Evolutionary conservation across 495 filamentous ascomycete genomes (phyloP).

Genomic region (Tuber aestivum): DNA sequence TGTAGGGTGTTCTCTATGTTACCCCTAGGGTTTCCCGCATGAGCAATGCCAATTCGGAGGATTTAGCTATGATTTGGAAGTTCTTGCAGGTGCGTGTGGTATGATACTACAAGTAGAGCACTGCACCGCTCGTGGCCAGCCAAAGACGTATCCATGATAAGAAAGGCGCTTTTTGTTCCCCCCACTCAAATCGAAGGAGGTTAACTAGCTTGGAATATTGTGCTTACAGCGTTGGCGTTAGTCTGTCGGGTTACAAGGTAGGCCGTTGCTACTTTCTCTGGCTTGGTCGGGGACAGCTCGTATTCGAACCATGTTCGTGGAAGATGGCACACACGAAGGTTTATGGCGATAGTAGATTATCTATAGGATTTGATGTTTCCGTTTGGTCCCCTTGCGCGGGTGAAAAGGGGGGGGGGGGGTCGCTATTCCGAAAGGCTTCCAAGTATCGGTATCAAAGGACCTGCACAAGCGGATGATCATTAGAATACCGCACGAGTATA

Average conservation of each 20-base stretch:
- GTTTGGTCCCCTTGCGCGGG: too few species aligned
- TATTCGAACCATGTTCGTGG: not conserved
- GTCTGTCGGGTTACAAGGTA: not conserved
- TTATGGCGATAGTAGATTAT: not conserved
- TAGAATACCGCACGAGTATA: not conserved
- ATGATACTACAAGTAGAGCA: too few species aligned
- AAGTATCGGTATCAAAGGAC: not conserved
- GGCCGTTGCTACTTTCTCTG: not conserved
- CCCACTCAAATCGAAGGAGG: not conserved
- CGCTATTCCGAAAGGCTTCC: not conserved
- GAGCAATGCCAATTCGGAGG: not conserved
- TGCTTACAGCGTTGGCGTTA: not conserved
- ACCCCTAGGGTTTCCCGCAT: not conserved
- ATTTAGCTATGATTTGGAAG: not conserved
- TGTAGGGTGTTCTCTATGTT: not conserved
- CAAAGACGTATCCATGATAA: not conserved
- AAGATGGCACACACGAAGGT: not conserved
- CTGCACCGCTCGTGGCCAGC: not conserved
- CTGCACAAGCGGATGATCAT: not conserved
- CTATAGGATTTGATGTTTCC: not conserved
- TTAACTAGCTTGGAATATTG: not conserved
- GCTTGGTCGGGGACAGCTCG: not conserved
- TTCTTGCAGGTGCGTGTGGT: not conserved
- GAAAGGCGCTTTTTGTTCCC: not conserved
- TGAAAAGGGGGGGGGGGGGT: too few species aligned